Evolutionary conservation across 129 eudicot species (phyloP), one percentile per base, ranked within the genome.

Genomic region (Sambucus nigra): DNA sequence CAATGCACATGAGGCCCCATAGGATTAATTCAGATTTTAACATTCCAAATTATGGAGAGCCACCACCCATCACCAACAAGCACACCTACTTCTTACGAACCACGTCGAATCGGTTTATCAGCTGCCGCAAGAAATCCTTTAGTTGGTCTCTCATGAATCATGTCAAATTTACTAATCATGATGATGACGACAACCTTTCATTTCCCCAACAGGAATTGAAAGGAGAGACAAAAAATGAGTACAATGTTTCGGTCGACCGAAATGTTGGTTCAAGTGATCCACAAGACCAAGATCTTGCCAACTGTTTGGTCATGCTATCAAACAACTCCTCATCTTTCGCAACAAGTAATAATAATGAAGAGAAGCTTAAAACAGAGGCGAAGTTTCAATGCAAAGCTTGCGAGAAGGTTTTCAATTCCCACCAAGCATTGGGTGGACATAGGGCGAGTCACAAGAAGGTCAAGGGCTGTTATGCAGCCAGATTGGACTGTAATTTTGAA

Each of bases 381-480:
- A 23, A 22, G 28, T 73, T 73, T 53, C 79, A 67, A 61, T 73
- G 79, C 69, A 73, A 73, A 57, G 69, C 62, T 27, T 73, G 79
- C 57, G 67, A 73, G 66, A 73, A 73, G 45, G 46, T 67, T 15
- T 73, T 73, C 27, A 62, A 39, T 51, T 73, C 74, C 15, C 79
- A 73, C 61, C 79, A 73, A 45, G 74, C 79, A 1, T 66, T 73
- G 19, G 78, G 78, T 21, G 78, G 78, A 9, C 78, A 73, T 24
- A 60, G 78, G 57, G 78, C 78, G 9, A 66, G 78, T 49, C 79
- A 82, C 67, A 82, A 82, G 71, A 82, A 78, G 33, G 92, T 82
- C 24, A 81, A 82, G 50, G 92, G 92, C 4, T 82, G 85, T 25
- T 82, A 67, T n/a, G 92, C 86, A 0, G 69, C 76, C 11, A 71